Percentiles rank a stretch among this genome's conserved stretches.
These are phyloP conservation scores for Candida ficus DNA, from an alignment of 805 yeast genomes.

Conservation along the genomic window DNA sequence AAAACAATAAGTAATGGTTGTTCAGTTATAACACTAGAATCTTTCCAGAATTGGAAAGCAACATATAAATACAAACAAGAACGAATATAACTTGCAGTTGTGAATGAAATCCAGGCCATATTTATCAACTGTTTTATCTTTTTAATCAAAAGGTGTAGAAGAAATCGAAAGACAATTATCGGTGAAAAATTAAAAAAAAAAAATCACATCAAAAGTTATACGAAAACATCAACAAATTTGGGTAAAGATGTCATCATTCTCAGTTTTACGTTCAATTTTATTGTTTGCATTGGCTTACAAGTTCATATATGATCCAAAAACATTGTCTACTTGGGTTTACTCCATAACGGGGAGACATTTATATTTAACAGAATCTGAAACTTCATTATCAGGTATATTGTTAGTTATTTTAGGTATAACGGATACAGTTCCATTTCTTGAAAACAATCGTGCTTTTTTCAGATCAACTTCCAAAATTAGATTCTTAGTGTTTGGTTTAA, in stretches of 20 bases:
- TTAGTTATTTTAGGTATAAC: constrained; percentile 4
- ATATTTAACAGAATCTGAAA: constrained; percentile 8
- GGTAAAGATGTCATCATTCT: neutral
- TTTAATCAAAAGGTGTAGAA: too few species aligned
- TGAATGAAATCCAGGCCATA: constrained; percentile 51
- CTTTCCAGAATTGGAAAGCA: constrained; percentile 42
- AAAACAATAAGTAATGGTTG: constrained; percentile 45
- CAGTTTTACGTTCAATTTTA: constrained; percentile 1
- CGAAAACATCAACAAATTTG: neutral
- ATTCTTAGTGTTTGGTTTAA: constrained; percentile 3
- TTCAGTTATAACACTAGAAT: constrained; percentile 39
- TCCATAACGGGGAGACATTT: constrained; percentile 6
- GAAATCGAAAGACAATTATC: too few species aligned
- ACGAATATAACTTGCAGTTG: constrained; percentile 42
- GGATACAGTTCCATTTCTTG: constrained; percentile 6
- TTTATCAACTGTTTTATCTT: too few species aligned
- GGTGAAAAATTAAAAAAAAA: neutral
- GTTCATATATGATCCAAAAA: constrained; percentile 2
- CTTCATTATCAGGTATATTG: constrained; percentile 8
- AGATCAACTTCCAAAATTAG: constrained; percentile 8
- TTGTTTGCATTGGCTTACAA: constrained; percentile 4
- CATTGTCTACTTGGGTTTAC: neutral
- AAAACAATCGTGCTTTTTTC: constrained; percentile 5
- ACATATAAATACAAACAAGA: constrained; percentile 38
- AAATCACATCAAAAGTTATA: too few species aligned